Base-by-base conservation (phyloP, 345 rosid species). In the Sonneratia alba region DNA sequence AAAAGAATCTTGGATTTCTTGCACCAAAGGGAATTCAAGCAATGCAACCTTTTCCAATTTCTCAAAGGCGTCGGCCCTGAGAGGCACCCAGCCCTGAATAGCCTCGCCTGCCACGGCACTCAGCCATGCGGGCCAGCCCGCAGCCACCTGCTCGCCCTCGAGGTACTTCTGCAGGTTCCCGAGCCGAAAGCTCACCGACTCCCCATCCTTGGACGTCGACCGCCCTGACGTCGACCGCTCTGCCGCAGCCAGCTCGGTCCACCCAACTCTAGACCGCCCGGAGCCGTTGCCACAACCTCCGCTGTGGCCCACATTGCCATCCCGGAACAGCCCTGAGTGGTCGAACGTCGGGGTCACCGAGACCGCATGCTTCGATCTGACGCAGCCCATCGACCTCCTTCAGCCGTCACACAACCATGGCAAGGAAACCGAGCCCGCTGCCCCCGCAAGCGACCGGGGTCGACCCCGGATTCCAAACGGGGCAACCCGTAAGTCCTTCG, bases 51-150 rank as follows among this genome's bases (percentile, higher is more conserved):
- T 95, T 68, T 95, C 99, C 70, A 91, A 83, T 81, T 91, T 95
- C 88, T 92, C 91, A 70, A 74, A 95, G 27, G 92, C 83, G 42
- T 95, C 99, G 1, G 89, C 81, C 53, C 88, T 86, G 70, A 90
- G 96, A 2, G 99, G 99, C 40, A 92, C 84, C 99, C 99, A 95
- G 3, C 99, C 99, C 12, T 87, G 97, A 72, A 95, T 89, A 71
- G 99, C 99, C 76, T 95, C 99, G 53, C 87, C 92, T 71, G 99
- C 99, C 62, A 92, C 99, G 79, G 93, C 91, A 68, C 89, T 88
- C n/a, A 95, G 87, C 99, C 99, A 95, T 47, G 91, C 97, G 7
- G 99, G 99, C 99, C 99, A 95, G 0, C 99, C 99, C 1, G 97
- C 99, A n/a, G 99, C 96, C 74, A 89, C 96, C 67, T 95, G 97